Conservation (phyloP, 768 basidiomycete genomes). For the Lactifluus echinatus region DNA sequence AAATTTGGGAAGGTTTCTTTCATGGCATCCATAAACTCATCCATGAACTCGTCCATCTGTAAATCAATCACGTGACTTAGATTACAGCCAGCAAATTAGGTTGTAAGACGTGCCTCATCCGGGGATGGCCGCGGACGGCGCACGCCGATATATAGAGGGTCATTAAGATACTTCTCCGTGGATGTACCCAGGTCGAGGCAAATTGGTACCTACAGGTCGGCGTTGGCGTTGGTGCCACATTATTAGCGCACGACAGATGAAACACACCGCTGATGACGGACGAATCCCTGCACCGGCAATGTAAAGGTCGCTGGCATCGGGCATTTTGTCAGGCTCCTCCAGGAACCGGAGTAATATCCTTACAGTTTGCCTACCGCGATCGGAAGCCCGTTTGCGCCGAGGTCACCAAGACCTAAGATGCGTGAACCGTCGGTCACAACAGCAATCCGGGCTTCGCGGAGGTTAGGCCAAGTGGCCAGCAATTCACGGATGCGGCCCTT, state of each 20-base stretch:
- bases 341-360: neutral
- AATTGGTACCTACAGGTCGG: slow-evolving; percentile 41
- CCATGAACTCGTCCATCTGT: slow-evolving; percentile 79
- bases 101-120: slow-evolving; percentile 24
- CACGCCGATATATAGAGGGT: slow-evolving; percentile 85
- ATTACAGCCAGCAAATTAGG: slow-evolving; percentile 25
- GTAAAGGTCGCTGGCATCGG: slow-evolving; percentile 4
- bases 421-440: slow-evolving; percentile 92
- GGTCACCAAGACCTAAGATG: slow-evolving; percentile 82
- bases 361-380: slow-evolving; percentile 85
- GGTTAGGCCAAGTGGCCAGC: slow-evolving; percentile 62
- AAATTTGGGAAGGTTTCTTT: slow-evolving; percentile 64
- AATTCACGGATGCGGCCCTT: slow-evolving; percentile 71
- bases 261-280: slow-evolving; percentile 54
- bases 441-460: slow-evolving; percentile 70
- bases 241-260: neutral
- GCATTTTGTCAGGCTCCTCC: slow-evolving; percentile 4
- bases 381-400: slow-evolving; percentile 77
- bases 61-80: slow-evolving; percentile 39
- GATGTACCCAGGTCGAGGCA: slow-evolving; percentile 87
- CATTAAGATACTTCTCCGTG: slow-evolving; percentile 67
- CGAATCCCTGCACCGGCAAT: slow-evolving; percentile 44
- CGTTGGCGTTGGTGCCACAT: neutral
- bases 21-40: slow-evolving; percentile 88
- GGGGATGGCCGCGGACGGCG: slow-evolving; percentile 31